Evolutionary conservation across 768 basidiomycete genomes (phyloP).

Genomic region (Mycena epipterygia): DNA sequence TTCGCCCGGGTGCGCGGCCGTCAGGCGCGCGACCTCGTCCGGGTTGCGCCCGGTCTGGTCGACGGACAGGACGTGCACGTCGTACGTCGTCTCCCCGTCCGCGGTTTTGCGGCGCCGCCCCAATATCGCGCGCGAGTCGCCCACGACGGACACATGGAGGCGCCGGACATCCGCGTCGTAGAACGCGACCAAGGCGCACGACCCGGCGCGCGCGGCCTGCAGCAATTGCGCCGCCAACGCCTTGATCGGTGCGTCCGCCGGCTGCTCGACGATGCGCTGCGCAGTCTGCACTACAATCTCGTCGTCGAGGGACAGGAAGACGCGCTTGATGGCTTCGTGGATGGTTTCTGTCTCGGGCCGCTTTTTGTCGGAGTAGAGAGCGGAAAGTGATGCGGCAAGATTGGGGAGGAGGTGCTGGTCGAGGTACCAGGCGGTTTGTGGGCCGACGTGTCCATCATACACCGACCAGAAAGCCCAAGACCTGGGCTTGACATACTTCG

Average conservation of each 20-base stretch:
- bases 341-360: constrained; percentile 47
- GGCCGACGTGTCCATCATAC: constrained; percentile 35
- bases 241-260: constrained; percentile 30
- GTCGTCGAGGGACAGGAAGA: constrained; percentile 57
- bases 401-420: constrained; percentile 14
- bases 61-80: constrained; percentile 54
- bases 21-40: constrained; percentile 53
- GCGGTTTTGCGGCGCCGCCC: constrained; percentile 50
- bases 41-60: constrained; percentile 59
- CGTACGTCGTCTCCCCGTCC: constrained; percentile 48
- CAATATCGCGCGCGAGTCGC: constrained; percentile 64
- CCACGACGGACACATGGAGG: constrained; percentile 59
- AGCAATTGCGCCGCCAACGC: constrained; percentile 46
- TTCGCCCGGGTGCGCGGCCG: constrained; percentile 55
- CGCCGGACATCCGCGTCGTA: constrained; percentile 56
- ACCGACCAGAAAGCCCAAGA: constrained; percentile 34
- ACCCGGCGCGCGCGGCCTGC: constrained; percentile 52
- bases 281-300: constrained; percentile 53
- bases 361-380: constrained; percentile 14
- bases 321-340: constrained; percentile 51
- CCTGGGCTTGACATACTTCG: neutral
- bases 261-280: constrained; percentile 41
- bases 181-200: constrained; percentile 60
- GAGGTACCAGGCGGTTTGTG: constrained; percentile 24
- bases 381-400: neutral